A percentile compares a stretch with the other conserved stretches of the same genome.
phyloP scores from a whole-genome alignment of 2,329 filamentous ascomycete genomes.

The Fusarium palustre region DNA sequence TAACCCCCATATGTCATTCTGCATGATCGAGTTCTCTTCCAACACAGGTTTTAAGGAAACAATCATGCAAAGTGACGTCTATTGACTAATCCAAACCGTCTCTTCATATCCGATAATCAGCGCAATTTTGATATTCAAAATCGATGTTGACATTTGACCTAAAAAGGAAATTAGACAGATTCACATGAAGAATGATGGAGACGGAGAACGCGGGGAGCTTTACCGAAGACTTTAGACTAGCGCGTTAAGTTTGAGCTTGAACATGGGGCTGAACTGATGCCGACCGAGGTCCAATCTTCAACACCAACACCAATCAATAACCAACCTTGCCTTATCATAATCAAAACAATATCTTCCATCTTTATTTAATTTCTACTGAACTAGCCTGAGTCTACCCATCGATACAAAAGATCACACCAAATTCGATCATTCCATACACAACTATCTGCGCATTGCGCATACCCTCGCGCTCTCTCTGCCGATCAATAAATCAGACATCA shows the following conservation, averaged over 20 bases:
- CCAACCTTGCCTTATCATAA: conserved; percentile 9
- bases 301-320: conserved; percentile 9
- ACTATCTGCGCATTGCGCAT: conserved; percentile 11
- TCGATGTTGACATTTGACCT: neutral
- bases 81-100: neutral
- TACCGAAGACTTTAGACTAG: conserved; percentile 25
- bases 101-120: neutral
- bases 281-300: conserved; percentile 37
- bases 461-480: conserved; percentile 11
- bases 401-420: conserved; percentile 4
- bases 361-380: neutral
- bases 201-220: conserved; percentile 21
- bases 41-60: neutral
- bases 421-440: conserved; percentile 7
- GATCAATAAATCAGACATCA: conserved; percentile 17
- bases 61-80: neutral
- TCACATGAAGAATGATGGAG: conserved; percentile 12
- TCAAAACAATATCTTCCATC: neutral
- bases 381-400: neutral
- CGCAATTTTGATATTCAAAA: neutral
- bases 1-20: neutral
- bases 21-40: conserved; percentile 1
- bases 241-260: conserved; percentile 14
- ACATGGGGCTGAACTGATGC: conserved; percentile 1
- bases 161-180: conserved; percentile 13